phyloP scores from a whole-genome alignment of 169 alveolate species.

The Miamiensis avidus region DNA sequence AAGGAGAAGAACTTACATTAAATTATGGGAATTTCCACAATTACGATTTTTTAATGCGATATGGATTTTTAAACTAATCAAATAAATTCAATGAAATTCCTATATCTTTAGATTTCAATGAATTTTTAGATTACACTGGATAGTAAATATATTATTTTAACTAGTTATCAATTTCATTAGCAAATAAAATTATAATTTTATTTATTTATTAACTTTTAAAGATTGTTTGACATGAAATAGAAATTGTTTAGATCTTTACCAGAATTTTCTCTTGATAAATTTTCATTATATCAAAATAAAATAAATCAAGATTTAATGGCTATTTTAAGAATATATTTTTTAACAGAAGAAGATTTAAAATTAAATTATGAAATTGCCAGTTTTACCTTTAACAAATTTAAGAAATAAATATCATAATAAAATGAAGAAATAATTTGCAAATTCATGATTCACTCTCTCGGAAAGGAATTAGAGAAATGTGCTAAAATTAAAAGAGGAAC shows the following conservation, averaged over 20 bases:
- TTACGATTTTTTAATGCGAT: conserved; percentile 23
- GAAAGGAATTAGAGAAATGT: conserved; percentile 1
- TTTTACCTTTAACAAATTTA: conserved; percentile 1
- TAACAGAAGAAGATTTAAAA: conserved; percentile 12
- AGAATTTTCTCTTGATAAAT: conserved; percentile 24
- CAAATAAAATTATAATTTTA: no score
- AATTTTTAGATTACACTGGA: conserved; percentile 20
- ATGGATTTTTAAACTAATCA: conserved; percentile 3
- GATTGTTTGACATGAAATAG: conserved; percentile 14
- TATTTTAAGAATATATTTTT: conserved; percentile 26
- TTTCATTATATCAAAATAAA: conserved; percentile 12
- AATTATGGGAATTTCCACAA: conserved; percentile 23
- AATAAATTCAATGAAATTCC: conserved; percentile 13
- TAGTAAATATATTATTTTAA: neutral
- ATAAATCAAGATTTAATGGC: conserved; percentile 13
- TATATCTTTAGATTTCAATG: conserved; percentile 4
- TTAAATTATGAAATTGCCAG: conserved; percentile 6
- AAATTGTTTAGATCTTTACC: conserved; percentile 5
- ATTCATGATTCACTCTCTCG: conserved; percentile 11
- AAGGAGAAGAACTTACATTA: conserved; percentile 17
- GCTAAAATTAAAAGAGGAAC: conserved; percentile 10
- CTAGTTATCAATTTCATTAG: neutral
- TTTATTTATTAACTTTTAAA: no score
- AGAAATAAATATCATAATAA: neutral
- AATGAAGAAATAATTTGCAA: conserved; percentile 3